Evolutionary conservation across 768 basidiomycete species (phyloP), one percentile per base, ranked within the genome.

Genomic region (Russula brevipes): DNA sequence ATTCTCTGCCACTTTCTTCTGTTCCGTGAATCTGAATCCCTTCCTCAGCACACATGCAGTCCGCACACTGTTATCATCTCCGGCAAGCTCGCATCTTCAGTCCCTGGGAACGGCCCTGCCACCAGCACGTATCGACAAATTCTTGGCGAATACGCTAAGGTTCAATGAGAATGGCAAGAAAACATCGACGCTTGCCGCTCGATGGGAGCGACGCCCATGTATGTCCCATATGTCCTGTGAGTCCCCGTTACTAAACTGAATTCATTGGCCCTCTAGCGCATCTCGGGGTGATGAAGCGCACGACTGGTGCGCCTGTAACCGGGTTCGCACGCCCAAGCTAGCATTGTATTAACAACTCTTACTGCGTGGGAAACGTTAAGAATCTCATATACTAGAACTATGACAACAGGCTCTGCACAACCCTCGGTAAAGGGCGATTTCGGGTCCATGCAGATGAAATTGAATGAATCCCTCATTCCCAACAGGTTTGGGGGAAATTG

Each of bases 151-250:
- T 31, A 62, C 61, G 1, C 44, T 68, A 19, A 42, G 54, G 38
- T 30, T 67, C 9, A 39, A 50, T 16, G 52, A 38, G 19, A 33
- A 38, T 33, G 12, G 24, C 19, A 60, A 60, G 36, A 57, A 17
- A 50, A 41, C 7, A 17, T 55, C 54, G 12, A 50, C 59, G 16
- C 4, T 31, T 54, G 16, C 46, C 12, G 35, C 46, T 45, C 64
- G 59, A 24, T 68, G 67, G 67, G 65, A 66, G 36, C 65, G 67
- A 42, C 57, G 66, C 41, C 57, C 65, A 58, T 38, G 67, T 68
- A 62, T 31, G 67, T 39, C 44, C 38, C 46, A 12, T 47, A 61
- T 39, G 5, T 24, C n/a, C 17, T 33, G 24, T 17, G 4, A 38
- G 42, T 16, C 4, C 41, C 38, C 44, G 6, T 66, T 46, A n/a